Percentiles rank a stretch among this genome's conserved stretches.
phyloP scores from a whole-genome alignment of 495 filamentous ascomycete species.

The Rhizodiscina lignyota region DNA sequence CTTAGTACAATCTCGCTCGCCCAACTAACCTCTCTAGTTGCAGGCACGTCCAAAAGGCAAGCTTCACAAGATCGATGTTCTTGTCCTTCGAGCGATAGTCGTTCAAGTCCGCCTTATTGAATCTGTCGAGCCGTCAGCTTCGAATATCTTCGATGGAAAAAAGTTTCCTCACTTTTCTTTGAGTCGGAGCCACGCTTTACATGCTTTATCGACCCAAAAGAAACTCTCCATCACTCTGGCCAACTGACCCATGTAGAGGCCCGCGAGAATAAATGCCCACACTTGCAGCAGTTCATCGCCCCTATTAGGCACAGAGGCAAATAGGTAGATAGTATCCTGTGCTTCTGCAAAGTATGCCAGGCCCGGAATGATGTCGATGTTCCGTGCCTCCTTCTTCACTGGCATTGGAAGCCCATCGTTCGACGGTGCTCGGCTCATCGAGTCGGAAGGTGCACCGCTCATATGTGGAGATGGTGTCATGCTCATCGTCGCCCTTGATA shows the following conservation, averaged over 20 bases:
- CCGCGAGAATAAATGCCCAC: conserved; percentile 73
- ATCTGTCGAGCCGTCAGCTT: background rate
- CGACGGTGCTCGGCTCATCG: background rate
- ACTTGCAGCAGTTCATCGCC: conserved; percentile 66
- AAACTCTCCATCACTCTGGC: conserved; percentile 81
- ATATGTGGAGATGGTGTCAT: no score
- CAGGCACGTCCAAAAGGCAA: conserved; percentile 87
- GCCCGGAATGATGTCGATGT: conserved; percentile 80
- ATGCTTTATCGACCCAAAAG: conserved; percentile 69
- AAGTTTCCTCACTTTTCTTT: conserved; percentile 44
- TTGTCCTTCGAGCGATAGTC: conserved; percentile 6
- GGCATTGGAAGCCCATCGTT: background rate
- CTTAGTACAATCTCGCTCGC: background rate
- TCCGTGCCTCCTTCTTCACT: no score
- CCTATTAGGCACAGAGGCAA: no score
- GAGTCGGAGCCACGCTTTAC: conserved; percentile 57
- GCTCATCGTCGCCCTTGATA: conserved; percentile 14
- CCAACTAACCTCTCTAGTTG: conserved; percentile 72
- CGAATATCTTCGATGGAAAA: background rate
- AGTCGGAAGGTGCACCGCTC: no score
- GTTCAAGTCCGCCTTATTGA: background rate
- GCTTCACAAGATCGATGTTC: conserved; percentile 45
- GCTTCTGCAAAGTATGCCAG: conserved; percentile 78
- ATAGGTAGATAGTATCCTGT: no score
- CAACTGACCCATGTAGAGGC: conserved; percentile 75